Conservation (phyloP, 306 rosid species). For the Sphenostylis stenocarpa region DNA sequence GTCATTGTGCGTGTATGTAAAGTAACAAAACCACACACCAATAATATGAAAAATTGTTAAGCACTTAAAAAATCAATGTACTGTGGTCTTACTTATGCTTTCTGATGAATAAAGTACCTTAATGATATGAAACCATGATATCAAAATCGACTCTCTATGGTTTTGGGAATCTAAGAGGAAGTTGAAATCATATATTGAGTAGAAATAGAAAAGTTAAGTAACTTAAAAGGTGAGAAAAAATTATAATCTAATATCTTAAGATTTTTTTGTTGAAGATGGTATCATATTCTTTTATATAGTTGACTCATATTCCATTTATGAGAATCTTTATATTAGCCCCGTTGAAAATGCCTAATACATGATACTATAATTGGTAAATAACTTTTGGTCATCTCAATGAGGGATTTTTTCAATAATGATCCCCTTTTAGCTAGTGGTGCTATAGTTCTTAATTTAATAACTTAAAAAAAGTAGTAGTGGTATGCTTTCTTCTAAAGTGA, state of each 20-base stretch:
- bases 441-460: constrained; percentile 19
- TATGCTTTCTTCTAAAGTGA: constrained; percentile 2
- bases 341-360: too few species aligned
- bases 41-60: background rate
- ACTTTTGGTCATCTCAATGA: constrained; percentile 1
- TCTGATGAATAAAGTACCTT: constrained; percentile 13
- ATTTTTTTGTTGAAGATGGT: too few species aligned
- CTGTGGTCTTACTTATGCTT: background rate
- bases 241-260: too few species aligned
- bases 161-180: too few species aligned
- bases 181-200: too few species aligned
- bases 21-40: background rate
- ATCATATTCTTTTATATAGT: too few species aligned
- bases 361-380: constrained; percentile 11
- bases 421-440: constrained; percentile 1
- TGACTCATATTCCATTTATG: too few species aligned
- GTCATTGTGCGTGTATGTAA: background rate
- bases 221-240: too few species aligned
- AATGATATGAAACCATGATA: background rate
- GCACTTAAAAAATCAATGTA: background rate
- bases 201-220: too few species aligned
- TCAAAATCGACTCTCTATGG: constrained; percentile 6
- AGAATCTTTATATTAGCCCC: too few species aligned
- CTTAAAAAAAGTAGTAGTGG: constrained; percentile 4
- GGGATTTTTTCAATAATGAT: constrained; percentile 21